These are phyloP conservation scores for Glycine soja DNA, from an alignment of 306 rosid genomes.

Conservation along the genomic window DNA sequence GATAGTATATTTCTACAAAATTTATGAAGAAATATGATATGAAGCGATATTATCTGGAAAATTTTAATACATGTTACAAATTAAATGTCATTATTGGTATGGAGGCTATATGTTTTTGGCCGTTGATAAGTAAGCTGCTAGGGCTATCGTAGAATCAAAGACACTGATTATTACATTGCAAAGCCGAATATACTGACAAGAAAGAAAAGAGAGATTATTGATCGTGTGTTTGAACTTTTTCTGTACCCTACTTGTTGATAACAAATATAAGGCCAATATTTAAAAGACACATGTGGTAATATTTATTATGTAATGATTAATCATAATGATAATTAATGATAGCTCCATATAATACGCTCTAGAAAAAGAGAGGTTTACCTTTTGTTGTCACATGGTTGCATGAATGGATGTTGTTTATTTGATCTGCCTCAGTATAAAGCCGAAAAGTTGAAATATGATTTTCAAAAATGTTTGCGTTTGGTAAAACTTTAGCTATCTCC, in stretches of 20 bases:
- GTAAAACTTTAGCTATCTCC: no score
- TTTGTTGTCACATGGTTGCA: conserved; percentile 51
- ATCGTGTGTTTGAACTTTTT: conserved; percentile 49
- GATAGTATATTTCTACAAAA: no score
- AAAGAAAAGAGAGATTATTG: conserved; percentile 36
- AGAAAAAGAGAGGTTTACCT: conserved; percentile 16
- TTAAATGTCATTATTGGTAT: conserved; percentile 34
- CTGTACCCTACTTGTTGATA: conserved; percentile 49
- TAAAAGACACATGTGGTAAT: conserved; percentile 55
- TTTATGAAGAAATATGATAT: no score
- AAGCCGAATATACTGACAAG: conserved; percentile 50
- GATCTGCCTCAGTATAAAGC: background rate
- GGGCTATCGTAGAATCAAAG: conserved; percentile 50
- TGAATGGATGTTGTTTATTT: conserved; percentile 36
- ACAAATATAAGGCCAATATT: conserved; percentile 57
- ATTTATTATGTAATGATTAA: conserved; percentile 57
- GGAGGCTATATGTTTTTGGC: conserved; percentile 19
- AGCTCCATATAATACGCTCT: conserved; percentile 43
- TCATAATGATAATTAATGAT: conserved; percentile 53
- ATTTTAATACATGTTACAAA: background rate
- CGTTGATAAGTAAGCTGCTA: conserved; percentile 34
- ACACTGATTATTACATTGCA: conserved; percentile 50
- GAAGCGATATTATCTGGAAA: no score
- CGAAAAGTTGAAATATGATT: conserved; percentile 32
- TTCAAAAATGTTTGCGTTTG: background rate